Conservation (phyloP, 768 basidiomycete genomes). For the Kwoniella sp. region DNA sequence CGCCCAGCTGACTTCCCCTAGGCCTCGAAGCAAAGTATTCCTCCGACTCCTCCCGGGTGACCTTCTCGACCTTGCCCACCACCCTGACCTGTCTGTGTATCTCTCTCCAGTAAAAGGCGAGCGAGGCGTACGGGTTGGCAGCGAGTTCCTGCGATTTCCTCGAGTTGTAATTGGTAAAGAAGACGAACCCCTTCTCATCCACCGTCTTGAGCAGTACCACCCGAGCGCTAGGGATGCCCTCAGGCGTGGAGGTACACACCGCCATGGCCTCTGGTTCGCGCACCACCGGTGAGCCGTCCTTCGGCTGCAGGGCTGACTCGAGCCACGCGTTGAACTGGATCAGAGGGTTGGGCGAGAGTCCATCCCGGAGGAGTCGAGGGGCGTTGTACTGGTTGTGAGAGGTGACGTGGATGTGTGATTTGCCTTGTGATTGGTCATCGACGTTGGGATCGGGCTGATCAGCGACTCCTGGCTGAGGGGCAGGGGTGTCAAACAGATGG, state of each 20-base stretch:
- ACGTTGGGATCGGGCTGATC: too few relatives aligned
- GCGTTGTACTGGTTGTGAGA: conserved; percentile 73
- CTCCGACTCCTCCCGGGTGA: conserved; percentile 66
- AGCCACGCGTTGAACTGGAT: conserved; percentile 87
- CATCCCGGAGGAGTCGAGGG: conserved; percentile 61
- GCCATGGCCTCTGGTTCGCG: conserved; percentile 91
- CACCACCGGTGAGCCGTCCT: conserved; percentile 53
- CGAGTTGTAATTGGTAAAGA: conserved; percentile 95
- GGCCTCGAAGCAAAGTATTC: conserved; percentile 81
- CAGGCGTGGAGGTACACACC: conserved; percentile 53
- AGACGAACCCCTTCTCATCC: conserved; percentile 78
- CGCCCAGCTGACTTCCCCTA: conserved; percentile 76
- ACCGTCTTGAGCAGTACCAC: conserved; percentile 88
- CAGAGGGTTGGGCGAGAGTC: conserved; percentile 65
- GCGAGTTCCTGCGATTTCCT: conserved; percentile 80
- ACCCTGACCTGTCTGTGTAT: conserved; percentile 74
- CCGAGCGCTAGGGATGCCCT: conserved; percentile 77
- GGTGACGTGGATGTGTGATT: conserved; percentile 54
- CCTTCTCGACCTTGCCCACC: conserved; percentile 76
- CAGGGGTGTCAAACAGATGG: conserved; percentile 14
- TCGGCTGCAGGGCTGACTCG: conserved; percentile 52
- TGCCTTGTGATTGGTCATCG: neutral
- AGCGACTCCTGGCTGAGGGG: conserved; percentile 10
- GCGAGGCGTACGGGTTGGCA: conserved; percentile 71
- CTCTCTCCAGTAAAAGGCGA: conserved; percentile 90